phyloP scores from a whole-genome alignment of 2,329 filamentous ascomycete genomes.

The Fusarium sp. region DNA sequence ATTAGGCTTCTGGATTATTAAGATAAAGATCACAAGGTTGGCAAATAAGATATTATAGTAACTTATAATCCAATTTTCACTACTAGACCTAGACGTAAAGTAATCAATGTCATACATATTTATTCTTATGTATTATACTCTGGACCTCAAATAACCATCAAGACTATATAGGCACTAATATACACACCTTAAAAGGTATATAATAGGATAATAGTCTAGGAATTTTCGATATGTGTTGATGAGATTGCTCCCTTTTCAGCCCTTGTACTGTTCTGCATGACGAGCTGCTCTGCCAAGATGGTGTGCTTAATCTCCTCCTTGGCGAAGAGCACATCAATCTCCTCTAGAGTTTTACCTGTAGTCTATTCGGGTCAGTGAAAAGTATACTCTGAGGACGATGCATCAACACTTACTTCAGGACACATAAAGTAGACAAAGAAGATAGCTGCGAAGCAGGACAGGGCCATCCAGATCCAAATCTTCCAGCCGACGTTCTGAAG shows the following conservation, averaged over 20 bases:
- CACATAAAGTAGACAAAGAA: neutral
- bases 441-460: neutral
- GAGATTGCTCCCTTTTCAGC: neutral
- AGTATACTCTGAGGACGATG: neutral
- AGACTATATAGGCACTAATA: too few relatives aligned
- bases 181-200: too few relatives aligned
- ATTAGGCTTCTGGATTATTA: too few relatives aligned
- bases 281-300: neutral
- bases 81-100: too few relatives aligned
- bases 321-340: neutral
- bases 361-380: neutral
- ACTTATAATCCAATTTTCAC: too few relatives aligned
- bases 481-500: neutral
- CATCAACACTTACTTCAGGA: neutral
- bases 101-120: too few relatives aligned
- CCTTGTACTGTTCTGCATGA: neutral
- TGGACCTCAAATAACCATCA: too few relatives aligned
- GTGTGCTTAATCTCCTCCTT: neutral
- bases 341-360: neutral
- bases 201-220: neutral
- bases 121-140: too few relatives aligned
- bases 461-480: neutral
- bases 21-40: too few relatives aligned
- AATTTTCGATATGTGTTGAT: neutral
- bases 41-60: too few relatives aligned